Evolutionary conservation across 768 basidiomycete genomes (phyloP), one percentile per base, ranked within the genome.

Genomic region (Termitomyces sp.): DNA sequence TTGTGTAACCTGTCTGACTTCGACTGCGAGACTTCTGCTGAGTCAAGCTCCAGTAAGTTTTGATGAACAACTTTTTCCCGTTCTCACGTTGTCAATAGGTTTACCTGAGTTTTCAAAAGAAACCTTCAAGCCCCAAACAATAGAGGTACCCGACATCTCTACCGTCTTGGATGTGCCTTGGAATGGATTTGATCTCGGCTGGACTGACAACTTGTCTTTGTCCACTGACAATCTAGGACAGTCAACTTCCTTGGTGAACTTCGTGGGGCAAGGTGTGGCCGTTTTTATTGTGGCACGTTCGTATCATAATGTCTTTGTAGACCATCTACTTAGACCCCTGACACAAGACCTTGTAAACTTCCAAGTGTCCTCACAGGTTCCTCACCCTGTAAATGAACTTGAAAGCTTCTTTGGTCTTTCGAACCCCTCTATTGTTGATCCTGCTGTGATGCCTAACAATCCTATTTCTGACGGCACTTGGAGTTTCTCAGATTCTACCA

Each of bases 1-100:
- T 23, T 76, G 49, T 72, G 72, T 32, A 61, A 63, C 7, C 54
- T 67, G 0, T 67, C 72, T 0, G 57, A 61, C n/a, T 56, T 61
- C 6, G 42, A 46, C 0, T 56, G 30, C n/a, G 28, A 52, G 8
- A 21, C 46, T n/a, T 23, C 54, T 0, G 4, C 10, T 11, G 41
- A 48, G 6, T 49, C 54, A 11, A 7, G 39, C 16, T 17, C 30
- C 28, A 28, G 59, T 57, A 19, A 49, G 56, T 34, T 3, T 10
- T 12, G 1, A 1, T 8, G 16, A 7, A 17, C 2, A n/a, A 1
- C 1, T 2, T n/a, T 28, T 12, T 11, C 10, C 42, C 12, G 2
- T 49, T 27, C 25, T 48, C 12, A 49, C n/a, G 6, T 37, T 14
- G 21, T 23, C n/a, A 16, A 23, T 25, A 57, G 57, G 14, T 11